These are phyloP conservation scores for Annona cherimola DNA, from an alignment of 164 flowering plant species.

Conservation along the genomic window DNA sequence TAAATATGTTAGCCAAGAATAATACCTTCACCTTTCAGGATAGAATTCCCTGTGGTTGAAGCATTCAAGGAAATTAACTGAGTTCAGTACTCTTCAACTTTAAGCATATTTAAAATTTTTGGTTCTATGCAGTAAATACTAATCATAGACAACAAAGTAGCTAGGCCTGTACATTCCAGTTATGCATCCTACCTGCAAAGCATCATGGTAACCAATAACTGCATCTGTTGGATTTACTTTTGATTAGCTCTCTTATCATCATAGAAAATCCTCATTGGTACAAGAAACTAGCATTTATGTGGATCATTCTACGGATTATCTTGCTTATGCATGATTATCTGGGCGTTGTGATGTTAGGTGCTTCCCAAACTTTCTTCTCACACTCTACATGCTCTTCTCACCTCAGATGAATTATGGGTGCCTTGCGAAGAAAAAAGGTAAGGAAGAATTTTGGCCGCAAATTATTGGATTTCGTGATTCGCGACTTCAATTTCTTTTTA, in stretches of 20 bases:
- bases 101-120: neutral
- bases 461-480: constrained; percentile 3
- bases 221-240: neutral
- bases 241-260: neutral
- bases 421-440: constrained; percentile 93
- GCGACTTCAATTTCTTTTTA: constrained; percentile 2
- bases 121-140: neutral
- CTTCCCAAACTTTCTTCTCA: constrained; percentile 93
- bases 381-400: constrained; percentile 78
- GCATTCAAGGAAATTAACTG: neutral
- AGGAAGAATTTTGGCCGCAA: constrained; percentile 12
- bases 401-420: constrained; percentile 92
- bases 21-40: too few species aligned
- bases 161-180: neutral
- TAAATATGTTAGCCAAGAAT: too few species aligned
- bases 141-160: neutral
- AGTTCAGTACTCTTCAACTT: neutral
- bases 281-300: neutral
- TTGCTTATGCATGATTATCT: constrained; percentile 14
- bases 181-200: too few species aligned
- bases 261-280: too few species aligned
- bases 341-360: constrained; percentile 42
- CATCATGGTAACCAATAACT: neutral
- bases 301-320: too few species aligned
- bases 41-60: neutral